phyloP scores from a whole-genome alignment of 2,329 filamentous ascomycete species.

The Capronia americana region DNA sequence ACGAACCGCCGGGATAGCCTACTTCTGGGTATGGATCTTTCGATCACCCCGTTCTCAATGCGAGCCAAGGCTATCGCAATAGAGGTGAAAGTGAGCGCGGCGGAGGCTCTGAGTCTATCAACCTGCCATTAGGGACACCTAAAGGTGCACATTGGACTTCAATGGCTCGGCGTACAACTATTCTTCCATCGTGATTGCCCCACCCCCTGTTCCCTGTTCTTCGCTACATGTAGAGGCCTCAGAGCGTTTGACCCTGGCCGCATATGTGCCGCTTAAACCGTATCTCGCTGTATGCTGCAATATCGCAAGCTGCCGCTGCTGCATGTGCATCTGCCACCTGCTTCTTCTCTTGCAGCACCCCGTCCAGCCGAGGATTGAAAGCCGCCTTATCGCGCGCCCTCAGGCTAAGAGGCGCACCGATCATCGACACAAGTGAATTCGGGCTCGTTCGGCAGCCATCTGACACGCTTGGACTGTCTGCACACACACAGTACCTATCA shows the following conservation, averaged over 20 bases:
- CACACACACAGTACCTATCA: constrained; percentile 8
- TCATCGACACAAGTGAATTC: background rate
- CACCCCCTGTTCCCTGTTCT: constrained; percentile 4
- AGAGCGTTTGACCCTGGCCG: constrained; percentile 13
- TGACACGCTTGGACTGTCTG: background rate
- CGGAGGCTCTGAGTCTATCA: background rate
- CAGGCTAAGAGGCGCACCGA: background rate
- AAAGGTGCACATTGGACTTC: background rate
- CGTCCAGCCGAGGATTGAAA: background rate
- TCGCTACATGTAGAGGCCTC: background rate
- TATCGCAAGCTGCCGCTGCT: constrained; percentile 24
- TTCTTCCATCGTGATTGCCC: background rate
- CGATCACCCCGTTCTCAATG: background rate
- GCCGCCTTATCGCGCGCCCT: background rate
- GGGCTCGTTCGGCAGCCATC: constrained; percentile 3
- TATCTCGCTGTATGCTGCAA: constrained; percentile 28
- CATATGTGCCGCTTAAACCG: constrained; percentile 25
- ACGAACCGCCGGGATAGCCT: background rate
- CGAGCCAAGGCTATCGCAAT: background rate
- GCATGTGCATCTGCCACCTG: constrained; percentile 20
- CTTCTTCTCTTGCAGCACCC: constrained; percentile 1
- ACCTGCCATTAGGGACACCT: background rate
- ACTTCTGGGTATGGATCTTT: background rate
- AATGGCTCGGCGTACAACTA: background rate
- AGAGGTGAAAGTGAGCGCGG: too few species aligned